phyloP scores from a whole-genome alignment of 441 rosid genomes.

The Dalechampia spathulata region DNA sequence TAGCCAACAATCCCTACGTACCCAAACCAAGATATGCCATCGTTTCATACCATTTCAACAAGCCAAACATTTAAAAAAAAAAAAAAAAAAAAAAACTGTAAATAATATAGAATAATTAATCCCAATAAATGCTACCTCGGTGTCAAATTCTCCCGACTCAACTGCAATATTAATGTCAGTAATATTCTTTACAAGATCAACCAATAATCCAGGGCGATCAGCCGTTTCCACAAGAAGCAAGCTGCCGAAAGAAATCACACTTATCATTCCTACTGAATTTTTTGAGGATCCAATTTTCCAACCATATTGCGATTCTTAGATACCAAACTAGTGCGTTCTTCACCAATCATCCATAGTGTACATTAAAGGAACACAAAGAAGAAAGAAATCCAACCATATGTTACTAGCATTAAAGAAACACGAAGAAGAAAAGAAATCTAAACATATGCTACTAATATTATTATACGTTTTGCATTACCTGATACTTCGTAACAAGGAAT shows the following conservation, averaged over 20 bases:
- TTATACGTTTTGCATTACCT: background rate
- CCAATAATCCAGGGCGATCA: conserved; percentile 88
- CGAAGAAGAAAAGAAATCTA: background rate
- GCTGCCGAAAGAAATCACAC: conserved; percentile 29
- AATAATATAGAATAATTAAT: no score
- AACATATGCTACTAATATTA: background rate
- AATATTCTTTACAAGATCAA: conserved; percentile 77
- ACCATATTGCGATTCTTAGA: background rate
- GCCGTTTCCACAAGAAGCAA: conserved; percentile 86
- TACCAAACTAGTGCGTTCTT: background rate
- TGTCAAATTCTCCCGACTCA: conserved; percentile 96
- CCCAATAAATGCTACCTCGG: conserved; percentile 49
- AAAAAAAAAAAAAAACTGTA: background rate
- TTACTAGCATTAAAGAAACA: background rate
- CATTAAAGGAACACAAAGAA: no score
- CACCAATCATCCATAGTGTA: background rate
- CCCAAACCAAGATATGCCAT: background rate
- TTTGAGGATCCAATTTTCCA: background rate
- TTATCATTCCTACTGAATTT: no score
- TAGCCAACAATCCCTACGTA: conserved; percentile 82
- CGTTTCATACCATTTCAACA: background rate
- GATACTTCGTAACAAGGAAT: background rate
- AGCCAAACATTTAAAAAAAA: background rate
- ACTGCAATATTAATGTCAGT: conserved; percentile 70
- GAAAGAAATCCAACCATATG: no score